These are phyloP conservation scores for Schizochytrium sp. DNA, from an alignment of 108 stramenopile genomes.

Conservation along the genomic window DNA sequence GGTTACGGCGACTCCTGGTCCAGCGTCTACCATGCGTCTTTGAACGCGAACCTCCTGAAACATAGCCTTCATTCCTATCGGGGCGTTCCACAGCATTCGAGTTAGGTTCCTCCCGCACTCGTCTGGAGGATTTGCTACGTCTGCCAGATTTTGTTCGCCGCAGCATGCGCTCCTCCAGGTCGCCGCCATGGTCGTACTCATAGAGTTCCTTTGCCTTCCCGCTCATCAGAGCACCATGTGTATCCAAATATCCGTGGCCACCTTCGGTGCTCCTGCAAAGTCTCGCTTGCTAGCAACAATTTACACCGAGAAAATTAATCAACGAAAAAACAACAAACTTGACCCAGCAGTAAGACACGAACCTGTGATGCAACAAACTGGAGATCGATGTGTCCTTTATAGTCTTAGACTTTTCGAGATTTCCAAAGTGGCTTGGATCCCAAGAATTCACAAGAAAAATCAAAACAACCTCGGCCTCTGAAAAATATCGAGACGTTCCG, in stretches of 20 bases:
- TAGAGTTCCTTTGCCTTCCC: slow-evolving; percentile 8
- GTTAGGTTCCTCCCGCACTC: background rate
- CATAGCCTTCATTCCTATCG: background rate
- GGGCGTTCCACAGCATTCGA: background rate
- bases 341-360: too few relatives aligned
- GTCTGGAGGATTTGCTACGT: background rate
- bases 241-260: background rate
- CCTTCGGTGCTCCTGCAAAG: too few relatives aligned
- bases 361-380: too few relatives aligned
- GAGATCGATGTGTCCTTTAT: too few relatives aligned
- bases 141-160: background rate
- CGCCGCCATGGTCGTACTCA: slow-evolving; percentile 36
- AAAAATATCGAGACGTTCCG: too few relatives aligned
- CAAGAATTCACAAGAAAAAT: too few relatives aligned
- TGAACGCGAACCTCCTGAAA: background rate
- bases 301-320: too few relatives aligned
- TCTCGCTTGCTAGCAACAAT: too few relatives aligned
- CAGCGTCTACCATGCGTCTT: background rate
- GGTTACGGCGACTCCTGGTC: background rate
- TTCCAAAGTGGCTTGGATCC: too few relatives aligned
- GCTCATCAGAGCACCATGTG: slow-evolving; percentile 33
- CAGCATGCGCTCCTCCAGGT: slow-evolving; percentile 9
- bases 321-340: too few relatives aligned
- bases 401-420: too few relatives aligned
- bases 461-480: too few relatives aligned